Percentiles rank a stretch among this genome's conserved stretches.
Conservation (phyloP, 495 filamentous ascomycete genomes). For the Parachaetomium inaequale region DNA sequence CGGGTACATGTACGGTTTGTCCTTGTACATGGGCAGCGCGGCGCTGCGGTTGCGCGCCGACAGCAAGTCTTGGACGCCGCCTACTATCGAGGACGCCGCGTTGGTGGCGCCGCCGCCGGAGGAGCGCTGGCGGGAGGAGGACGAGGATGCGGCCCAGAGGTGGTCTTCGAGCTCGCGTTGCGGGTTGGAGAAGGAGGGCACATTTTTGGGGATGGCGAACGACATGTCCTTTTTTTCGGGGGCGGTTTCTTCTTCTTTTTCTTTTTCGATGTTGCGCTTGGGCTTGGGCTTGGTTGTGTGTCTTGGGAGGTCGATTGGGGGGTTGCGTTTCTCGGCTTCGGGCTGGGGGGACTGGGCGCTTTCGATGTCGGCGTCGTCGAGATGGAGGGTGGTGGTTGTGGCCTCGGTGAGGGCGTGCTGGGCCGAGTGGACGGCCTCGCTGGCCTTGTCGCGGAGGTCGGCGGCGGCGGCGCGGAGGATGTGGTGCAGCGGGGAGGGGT, state of each 20-base stretch:
- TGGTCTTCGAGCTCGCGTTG: slow-evolving; percentile 66
- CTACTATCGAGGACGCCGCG: slow-evolving; percentile 33
- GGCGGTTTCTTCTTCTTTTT: too few relatives aligned
- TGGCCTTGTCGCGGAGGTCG: slow-evolving; percentile 19
- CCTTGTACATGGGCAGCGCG: slow-evolving; percentile 93
- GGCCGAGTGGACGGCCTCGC: slow-evolving; percentile 12
- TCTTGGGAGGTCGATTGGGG: background rate
- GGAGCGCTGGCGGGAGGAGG: slow-evolving; percentile 28
- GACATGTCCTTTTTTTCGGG: slow-evolving; percentile 55
- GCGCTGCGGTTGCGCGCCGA: slow-evolving; percentile 42
- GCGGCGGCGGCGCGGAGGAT: slow-evolving; percentile 20
- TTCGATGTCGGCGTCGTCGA: background rate
- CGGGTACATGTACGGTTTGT: slow-evolving; percentile 82
- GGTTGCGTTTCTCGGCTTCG: background rate
- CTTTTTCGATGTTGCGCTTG: slow-evolving; percentile 1
- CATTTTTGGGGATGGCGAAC: slow-evolving; percentile 62
- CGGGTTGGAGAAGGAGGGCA: slow-evolving; percentile 66
- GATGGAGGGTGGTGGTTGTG: background rate
- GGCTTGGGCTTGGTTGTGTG: background rate
- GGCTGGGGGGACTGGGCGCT: background rate
- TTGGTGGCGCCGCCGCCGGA: slow-evolving; percentile 5
- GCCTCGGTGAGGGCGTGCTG: slow-evolving; percentile 14
- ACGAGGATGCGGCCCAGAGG: slow-evolving; percentile 57
- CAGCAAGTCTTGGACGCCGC: slow-evolving; percentile 44
- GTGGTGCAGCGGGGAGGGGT: slow-evolving; percentile 13